These are phyloP conservation scores for Huiozyma naganishii DNA, from an alignment of 805 yeast species.

Conservation along the genomic window DNA sequence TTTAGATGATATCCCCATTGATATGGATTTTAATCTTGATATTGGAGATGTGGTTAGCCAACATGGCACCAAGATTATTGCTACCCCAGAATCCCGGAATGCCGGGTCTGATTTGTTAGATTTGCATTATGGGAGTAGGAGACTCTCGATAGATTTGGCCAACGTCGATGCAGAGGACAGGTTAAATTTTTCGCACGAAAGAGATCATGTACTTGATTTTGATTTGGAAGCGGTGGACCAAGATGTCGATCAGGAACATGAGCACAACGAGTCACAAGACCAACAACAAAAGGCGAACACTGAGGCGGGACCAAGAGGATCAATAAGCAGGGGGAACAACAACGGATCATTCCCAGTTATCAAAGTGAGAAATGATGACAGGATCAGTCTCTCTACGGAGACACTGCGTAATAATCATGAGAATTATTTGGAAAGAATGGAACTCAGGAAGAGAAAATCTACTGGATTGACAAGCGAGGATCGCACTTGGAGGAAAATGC, in stretches of 20 bases:
- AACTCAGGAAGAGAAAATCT: neutral
- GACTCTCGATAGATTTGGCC: neutral
- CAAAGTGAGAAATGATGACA: constrained; percentile 12
- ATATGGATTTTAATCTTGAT: constrained; percentile 22
- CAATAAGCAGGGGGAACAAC: neutral
- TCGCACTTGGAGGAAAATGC: neutral
- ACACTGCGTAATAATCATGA: constrained; percentile 15
- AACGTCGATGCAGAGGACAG: neutral
- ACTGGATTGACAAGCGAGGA: neutral
- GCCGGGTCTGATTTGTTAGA: neutral
- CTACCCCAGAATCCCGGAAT: constrained; percentile 5
- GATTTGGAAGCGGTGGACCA: constrained; percentile 1
- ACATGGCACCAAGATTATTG: constrained; percentile 13
- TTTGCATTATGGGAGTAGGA: neutral
- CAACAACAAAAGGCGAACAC: constrained; percentile 1
- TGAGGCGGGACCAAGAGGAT: neutral
- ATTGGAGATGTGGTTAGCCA: constrained; percentile 22
- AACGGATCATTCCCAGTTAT: neutral
- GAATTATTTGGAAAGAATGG: constrained; percentile 16
- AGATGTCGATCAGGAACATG: neutral
- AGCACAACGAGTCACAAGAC: neutral
- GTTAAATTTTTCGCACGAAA: neutral
- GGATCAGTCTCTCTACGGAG: constrained; percentile 20
- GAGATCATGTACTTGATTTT: constrained; percentile 4
- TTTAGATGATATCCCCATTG: constrained; percentile 10